Evolutionary conservation across 2,329 filamentous ascomycete species (phyloP).

Genomic region (Talaromyces pinophilus): DNA sequence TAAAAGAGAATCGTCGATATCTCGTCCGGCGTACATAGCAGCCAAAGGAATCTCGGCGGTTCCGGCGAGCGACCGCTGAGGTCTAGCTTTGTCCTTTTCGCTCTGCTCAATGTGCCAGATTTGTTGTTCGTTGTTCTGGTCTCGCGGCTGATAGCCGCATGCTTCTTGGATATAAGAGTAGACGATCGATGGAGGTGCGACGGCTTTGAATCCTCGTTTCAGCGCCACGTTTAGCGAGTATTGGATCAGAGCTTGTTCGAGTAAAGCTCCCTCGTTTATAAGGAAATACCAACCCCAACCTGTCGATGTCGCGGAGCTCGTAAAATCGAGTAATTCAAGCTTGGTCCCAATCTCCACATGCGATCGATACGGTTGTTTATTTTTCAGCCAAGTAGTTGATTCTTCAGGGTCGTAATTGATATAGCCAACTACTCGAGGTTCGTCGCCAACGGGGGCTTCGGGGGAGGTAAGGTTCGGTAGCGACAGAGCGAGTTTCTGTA

Average conservation of each 20-base stretch:
- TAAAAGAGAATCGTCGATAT: conserved; percentile 64
- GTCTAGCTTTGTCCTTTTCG: conserved; percentile 63
- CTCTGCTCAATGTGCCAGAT: conserved; percentile 77
- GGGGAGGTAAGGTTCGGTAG: conserved; percentile 84
- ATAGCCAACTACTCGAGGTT: conserved; percentile 68
- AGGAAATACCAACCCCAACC: conserved; percentile 99
- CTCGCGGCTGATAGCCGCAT: conserved; percentile 92
- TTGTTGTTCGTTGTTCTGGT: conserved; percentile 87
- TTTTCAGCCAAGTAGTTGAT: conserved; percentile 36
- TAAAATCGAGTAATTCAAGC: conserved; percentile 89
- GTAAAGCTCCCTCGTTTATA: conserved; percentile 81
- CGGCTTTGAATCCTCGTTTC: conserved; percentile 73
- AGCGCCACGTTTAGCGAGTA: conserved; percentile 77
- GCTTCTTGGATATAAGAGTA: conserved; percentile 88
- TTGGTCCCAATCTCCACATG: conserved; percentile 85
- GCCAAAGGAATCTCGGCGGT: conserved; percentile 96
- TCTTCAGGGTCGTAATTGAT: conserved; percentile 70
- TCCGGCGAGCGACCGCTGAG: conserved; percentile 74
- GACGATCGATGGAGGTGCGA: conserved; percentile 84
- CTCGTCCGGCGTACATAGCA: conserved; percentile 77
- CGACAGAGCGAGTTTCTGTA: conserved; percentile 71
- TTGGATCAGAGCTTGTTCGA: conserved; percentile 92
- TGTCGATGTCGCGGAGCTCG: conserved; percentile 73
- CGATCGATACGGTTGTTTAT: conserved; percentile 52
- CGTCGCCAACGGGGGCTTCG: conserved; percentile 69